A percentile compares a stretch with the other conserved stretches of the same genome.
These are phyloP conservation scores for Rhododendron mucronatum DNA, from an alignment of 148 eudicot genomes.

Conservation along the genomic window DNA sequence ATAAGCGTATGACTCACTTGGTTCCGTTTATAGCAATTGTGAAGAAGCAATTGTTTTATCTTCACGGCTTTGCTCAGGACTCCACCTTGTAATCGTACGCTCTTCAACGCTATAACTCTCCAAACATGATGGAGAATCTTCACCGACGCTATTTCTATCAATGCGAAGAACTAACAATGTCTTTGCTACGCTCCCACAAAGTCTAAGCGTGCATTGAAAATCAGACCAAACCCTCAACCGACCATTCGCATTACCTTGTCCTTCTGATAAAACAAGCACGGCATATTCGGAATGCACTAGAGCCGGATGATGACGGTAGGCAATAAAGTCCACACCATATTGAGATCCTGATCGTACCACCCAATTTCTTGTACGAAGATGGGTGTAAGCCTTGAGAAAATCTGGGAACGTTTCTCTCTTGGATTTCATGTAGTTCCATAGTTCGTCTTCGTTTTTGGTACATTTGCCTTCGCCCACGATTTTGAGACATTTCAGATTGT, in stretches of 20 bases:
- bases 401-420: constrained; percentile 36
- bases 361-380: constrained; percentile 68
- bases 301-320: constrained; percentile 79
- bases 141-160: constrained; percentile 9
- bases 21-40: not conserved
- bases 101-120: constrained; percentile 39
- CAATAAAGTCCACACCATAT: constrained; percentile 74
- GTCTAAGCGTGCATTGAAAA: constrained; percentile 60
- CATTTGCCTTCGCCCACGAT: constrained; percentile 33
- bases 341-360: constrained; percentile 73
- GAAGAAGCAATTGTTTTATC: constrained; percentile 7
- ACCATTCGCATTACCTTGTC: constrained; percentile 16
- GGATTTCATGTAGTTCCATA: constrained; percentile 56
- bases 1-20: not conserved
- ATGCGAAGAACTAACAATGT: constrained; percentile 56
- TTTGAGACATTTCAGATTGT: constrained; percentile 49
- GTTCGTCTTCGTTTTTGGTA: constrained; percentile 27
- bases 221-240: constrained; percentile 73
- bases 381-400: constrained; percentile 52
- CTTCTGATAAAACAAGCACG: constrained; percentile 44
- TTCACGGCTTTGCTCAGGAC: constrained; percentile 58
- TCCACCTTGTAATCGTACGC: constrained; percentile 58
- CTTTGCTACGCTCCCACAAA: constrained; percentile 82
- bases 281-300: constrained; percentile 78
- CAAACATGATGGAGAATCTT: constrained; percentile 37